Conservation (phyloP, 2,329 filamentous ascomycete species). For the Colletotrichum magnum region DNA sequence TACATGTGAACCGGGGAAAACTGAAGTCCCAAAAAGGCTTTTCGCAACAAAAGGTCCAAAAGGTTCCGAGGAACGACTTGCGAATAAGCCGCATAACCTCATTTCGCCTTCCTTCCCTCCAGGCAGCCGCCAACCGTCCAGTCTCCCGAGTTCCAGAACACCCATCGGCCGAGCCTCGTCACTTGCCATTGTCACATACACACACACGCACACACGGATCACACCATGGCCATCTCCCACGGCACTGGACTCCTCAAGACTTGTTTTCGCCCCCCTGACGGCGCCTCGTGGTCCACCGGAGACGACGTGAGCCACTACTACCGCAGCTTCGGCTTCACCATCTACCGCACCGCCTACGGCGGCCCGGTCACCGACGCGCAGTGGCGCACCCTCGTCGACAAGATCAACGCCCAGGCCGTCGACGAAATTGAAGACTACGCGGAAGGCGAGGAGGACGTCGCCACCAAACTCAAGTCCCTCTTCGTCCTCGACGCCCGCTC, state of each 20-base stretch:
- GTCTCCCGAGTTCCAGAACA: neutral
- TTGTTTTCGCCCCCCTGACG: neutral
- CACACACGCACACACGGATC: neutral
- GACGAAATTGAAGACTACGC: neutral
- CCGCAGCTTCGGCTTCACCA: constrained; percentile 15
- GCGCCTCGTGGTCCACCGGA: neutral
- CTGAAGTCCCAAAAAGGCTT: no score
- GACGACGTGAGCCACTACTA: constrained; percentile 5
- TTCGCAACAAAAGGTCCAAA: no score
- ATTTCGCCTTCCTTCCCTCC: no score
- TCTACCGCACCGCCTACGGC: constrained; percentile 14
- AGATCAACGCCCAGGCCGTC: constrained; percentile 2
- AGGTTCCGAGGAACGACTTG: no score
- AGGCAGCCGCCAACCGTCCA: neutral
- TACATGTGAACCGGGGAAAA: no score
- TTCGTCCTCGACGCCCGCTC: constrained; percentile 11
- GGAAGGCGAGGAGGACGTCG: constrained; percentile 3
- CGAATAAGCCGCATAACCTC: no score
- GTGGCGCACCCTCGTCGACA: constrained; percentile 6
- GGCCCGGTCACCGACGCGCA: constrained; percentile 1
- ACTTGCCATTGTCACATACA: neutral
- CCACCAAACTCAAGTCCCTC: neutral
- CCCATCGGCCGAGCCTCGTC: neutral
- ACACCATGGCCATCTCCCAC: neutral
- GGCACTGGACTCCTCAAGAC: neutral